Evolutionary conservation across 208 protist species (phyloP), one percentile per base, ranked within the genome.

Genomic region (Acanthamoeba rhysodes): DNA sequence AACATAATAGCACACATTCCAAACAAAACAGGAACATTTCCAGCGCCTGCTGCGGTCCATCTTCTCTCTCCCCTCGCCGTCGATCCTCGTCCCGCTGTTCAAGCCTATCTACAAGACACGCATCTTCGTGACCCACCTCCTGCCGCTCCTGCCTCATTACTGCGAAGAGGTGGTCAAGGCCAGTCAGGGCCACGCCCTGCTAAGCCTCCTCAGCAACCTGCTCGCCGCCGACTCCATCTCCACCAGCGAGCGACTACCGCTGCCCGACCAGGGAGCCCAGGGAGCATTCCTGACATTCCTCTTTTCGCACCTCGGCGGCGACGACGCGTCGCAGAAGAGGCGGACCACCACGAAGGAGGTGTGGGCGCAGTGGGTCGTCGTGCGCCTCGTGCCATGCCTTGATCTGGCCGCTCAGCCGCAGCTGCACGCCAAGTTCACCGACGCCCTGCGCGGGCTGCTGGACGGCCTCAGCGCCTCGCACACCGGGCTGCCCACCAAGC

Each of bases 121-220:
- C 48, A 24, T 95, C 92, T 95, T 95, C 48, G 57, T n/a, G 20
- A 88, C 72, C 18, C 92, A 87, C 20, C 45, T 95, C 34, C 62
- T 95, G 7, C 92, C 92, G 45, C 48, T 74, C 5, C 34, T 95
- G 55, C 66, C 92, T 5, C 50, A 95, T 72, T 95, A 95, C 76
- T 93, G 88, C 88, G 70, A 93, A n/a, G 29, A 93, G n/a, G 66
- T 50, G 20, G n/a, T n/a, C 48, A 64, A 59, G 48, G 50, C 29
- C 9, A 50, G 50, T n/a, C 80, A 41, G n/a, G 80, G 50, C 80
- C 29, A 64, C 80, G 80, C 45, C n/a, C 80, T 88, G 50, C 80
- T 88, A 10, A 27, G 27, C 50, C 80, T 88, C 14, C 80, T 88
- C 29, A 27, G 29, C 80, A 64, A 20, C 8, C 50, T 88, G 50